These are phyloP conservation scores for Tuber indicum DNA, from an alignment of 495 filamentous ascomycete species.

Conservation along the genomic window DNA sequence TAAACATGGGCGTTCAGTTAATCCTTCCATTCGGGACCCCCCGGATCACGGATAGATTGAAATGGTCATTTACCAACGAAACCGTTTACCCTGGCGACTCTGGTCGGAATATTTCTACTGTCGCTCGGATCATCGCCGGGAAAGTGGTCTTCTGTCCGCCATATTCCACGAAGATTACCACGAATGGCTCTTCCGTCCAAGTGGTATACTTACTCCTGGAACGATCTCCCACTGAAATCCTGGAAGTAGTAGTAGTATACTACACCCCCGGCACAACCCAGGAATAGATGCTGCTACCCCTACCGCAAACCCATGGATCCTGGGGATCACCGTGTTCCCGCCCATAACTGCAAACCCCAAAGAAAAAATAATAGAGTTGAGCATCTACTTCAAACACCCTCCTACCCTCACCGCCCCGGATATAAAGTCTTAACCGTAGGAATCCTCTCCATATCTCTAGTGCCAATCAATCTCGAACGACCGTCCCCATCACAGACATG, in stretches of 20 bases:
- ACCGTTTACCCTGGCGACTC: conserved; percentile 29
- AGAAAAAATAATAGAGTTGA: background rate
- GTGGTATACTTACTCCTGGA: conserved; percentile 25
- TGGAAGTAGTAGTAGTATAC: conserved; percentile 16
- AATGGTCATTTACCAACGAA: conserved; percentile 25
- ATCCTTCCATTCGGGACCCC: conserved; percentile 27
- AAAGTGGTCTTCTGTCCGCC: conserved; percentile 22
- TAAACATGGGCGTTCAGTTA: conserved; percentile 38
- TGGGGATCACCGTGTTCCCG: background rate
- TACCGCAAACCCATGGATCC: background rate
- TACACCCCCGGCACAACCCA: conserved; percentile 20
- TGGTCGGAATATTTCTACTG: conserved; percentile 25
- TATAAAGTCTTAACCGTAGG: background rate
- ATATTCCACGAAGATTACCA: conserved; percentile 17
- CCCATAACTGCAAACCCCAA: background rate
- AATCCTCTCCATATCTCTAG: background rate
- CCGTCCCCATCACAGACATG: conserved; percentile 20
- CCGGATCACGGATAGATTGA: conserved; percentile 21
- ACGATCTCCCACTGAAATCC: background rate
- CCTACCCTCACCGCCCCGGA: background rate
- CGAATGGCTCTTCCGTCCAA: conserved; percentile 19
- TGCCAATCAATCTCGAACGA: conserved; percentile 3
- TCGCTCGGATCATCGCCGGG: background rate
- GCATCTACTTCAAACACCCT: background rate
- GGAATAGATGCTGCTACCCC: conserved; percentile 4